A percentile compares a stretch with the other conserved stretches of the same genome.
These are phyloP conservation scores for Termitomyces titanicus DNA, from an alignment of 768 basidiomycete genomes.

Conservation along the genomic window DNA sequence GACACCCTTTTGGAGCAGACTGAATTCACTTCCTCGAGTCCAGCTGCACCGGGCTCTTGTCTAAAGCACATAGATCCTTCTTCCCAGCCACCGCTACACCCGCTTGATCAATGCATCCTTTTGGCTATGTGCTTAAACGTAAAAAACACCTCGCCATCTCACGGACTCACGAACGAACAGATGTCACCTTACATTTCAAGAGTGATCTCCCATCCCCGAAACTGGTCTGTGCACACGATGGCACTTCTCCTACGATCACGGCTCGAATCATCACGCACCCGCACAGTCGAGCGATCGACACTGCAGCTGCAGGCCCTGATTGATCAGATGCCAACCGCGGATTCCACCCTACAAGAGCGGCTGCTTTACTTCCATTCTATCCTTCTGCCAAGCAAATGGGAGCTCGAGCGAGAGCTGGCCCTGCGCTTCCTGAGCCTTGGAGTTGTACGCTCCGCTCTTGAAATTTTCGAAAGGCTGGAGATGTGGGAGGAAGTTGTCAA, in stretches of 20 bases:
- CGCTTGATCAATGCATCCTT: slow-evolving; percentile 91
- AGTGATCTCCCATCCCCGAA: slow-evolving; percentile 83
- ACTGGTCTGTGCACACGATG: slow-evolving; percentile 98
- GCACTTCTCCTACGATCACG: slow-evolving; percentile 91
- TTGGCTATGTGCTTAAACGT: slow-evolving; percentile 88
- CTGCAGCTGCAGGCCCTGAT: slow-evolving; percentile 93
- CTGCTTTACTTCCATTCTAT: slow-evolving; percentile 78
- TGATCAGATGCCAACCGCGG: slow-evolving; percentile 92
- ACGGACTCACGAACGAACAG: slow-evolving; percentile 89
- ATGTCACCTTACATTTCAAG: slow-evolving; percentile 91
- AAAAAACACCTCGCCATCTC: slow-evolving; percentile 82
- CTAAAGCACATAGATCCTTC: slow-evolving; percentile 78
- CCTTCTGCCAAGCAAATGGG: slow-evolving; percentile 88
- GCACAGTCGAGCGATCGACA: slow-evolving; percentile 90
- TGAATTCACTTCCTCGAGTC: slow-evolving; percentile 75
- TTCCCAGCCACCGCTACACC: slow-evolving; percentile 82
- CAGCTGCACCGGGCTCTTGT: slow-evolving; percentile 39
- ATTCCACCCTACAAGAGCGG: slow-evolving; percentile 71
- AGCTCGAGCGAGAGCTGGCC: slow-evolving; percentile 89
- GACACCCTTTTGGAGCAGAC: slow-evolving; percentile 96
- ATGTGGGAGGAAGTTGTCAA: slow-evolving; percentile 98
- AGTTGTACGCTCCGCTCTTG: slow-evolving; percentile 85
- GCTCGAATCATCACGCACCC: slow-evolving; percentile 81
- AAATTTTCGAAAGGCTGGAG: slow-evolving; percentile 90
- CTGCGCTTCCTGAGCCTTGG: slow-evolving; percentile 79